phyloP scores from a whole-genome alignment of 73 alveolate genomes.

The Stentor coeruleus region DNA sequence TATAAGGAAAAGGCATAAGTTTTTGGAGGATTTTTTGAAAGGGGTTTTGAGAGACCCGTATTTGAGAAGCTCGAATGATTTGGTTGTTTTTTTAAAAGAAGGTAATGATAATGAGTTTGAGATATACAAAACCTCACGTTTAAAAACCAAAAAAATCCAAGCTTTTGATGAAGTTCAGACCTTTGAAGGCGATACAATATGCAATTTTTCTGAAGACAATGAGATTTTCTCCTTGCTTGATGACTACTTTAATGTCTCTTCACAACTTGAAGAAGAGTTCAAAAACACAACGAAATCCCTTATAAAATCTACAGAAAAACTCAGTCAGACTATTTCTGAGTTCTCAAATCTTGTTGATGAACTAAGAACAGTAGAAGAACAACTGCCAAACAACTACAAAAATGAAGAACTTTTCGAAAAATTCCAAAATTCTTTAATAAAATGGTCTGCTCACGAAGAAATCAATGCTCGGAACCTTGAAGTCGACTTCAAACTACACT shows the following conservation, averaged over 20 bases:
- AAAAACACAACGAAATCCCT: neutral
- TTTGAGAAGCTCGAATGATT: neutral
- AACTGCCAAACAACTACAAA: no score
- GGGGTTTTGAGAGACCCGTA: neutral
- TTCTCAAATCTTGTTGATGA: neutral
- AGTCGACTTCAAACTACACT: neutral
- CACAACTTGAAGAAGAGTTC: neutral
- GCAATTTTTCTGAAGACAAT: neutral
- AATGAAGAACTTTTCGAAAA: neutral
- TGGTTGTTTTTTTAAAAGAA: neutral
- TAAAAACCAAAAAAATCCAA: no score
- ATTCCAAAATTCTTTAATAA: no score
- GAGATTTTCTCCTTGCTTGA: neutral
- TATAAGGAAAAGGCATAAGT: neutral
- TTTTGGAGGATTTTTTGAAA: no score
- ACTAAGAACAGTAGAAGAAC: neutral
- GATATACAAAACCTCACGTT: neutral
- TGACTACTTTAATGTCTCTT: neutral
- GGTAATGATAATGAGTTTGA: neutral
- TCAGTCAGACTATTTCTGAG: neutral
- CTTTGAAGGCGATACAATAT: neutral
- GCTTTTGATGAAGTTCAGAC: neutral
- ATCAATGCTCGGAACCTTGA: neutral
- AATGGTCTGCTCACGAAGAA: conserved; percentile 3
- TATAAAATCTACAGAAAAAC: neutral